A percentile compares a stretch with the other conserved stretches of the same genome.
Conservation (phyloP, 306 rosid species). For the Morella rubra region DNA sequence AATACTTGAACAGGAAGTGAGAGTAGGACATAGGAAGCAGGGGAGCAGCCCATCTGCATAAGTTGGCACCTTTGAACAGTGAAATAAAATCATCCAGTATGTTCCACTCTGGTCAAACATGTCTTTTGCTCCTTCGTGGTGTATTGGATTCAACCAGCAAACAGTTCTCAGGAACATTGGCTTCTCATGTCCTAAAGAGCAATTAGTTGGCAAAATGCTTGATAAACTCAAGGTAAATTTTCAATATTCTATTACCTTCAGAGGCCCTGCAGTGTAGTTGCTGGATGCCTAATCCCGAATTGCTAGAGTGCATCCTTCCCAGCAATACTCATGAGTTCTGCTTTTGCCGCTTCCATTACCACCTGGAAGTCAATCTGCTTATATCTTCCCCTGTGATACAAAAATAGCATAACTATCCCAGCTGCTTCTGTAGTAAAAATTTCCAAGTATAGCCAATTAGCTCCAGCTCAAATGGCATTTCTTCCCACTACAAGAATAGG, state of each 20-base stretch:
- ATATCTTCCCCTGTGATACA: constrained; percentile 87
- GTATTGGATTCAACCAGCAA: not conserved
- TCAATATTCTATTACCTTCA: constrained; percentile 16
- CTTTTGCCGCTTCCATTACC: constrained; percentile 85
- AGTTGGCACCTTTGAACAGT: not conserved
- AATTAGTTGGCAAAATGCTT: not conserved
- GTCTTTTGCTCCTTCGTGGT: not conserved
- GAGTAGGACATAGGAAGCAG: not conserved
- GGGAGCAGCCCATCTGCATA: constrained; percentile 2
- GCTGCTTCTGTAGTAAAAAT: too few relatives aligned
- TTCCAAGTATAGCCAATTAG: too few relatives aligned
- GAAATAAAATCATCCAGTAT: not conserved
- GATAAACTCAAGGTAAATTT: constrained; percentile 1
- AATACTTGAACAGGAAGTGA: not conserved
- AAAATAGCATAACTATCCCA: constrained; percentile 32
- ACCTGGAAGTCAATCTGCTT: constrained; percentile 53
- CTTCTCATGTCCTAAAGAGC: constrained; percentile 4
- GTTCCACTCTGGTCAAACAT: not conserved
- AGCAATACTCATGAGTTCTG: constrained; percentile 55
- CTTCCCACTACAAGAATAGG: too few relatives aligned
- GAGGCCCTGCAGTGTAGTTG: constrained; percentile 12
- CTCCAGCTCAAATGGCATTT: too few relatives aligned
- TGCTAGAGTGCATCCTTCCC: constrained; percentile 51
- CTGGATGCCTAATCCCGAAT: constrained; percentile 18
- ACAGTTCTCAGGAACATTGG: constrained; percentile 15